phyloP scores from a whole-genome alignment of 768 basidiomycete species.

The Tulasnella sp. region DNA sequence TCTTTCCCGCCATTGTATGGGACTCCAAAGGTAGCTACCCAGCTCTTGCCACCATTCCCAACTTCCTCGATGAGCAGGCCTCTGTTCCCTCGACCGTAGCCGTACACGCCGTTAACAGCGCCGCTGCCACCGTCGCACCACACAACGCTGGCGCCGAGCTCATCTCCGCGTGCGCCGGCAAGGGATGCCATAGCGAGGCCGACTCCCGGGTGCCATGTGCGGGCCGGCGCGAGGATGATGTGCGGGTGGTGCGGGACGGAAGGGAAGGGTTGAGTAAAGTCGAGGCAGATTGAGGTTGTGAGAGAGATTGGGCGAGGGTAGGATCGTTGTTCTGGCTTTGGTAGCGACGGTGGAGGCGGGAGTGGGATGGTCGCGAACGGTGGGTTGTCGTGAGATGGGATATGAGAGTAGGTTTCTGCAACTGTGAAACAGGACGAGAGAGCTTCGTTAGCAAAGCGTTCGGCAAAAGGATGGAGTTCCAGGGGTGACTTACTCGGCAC shows the following conservation, averaged over 20 bases:
- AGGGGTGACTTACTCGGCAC: slow-evolving; percentile 66
- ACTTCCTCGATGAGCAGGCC: slow-evolving; percentile 62
- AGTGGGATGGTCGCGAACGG: background rate
- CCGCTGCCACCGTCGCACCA: slow-evolving; percentile 36
- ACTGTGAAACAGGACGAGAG: slow-evolving; percentile 50
- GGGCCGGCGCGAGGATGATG: slow-evolving; percentile 76
- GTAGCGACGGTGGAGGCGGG: slow-evolving; percentile 48
- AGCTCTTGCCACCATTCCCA: slow-evolving; percentile 63
- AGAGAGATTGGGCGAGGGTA: slow-evolving; percentile 56
- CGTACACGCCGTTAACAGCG: slow-evolving; percentile 31
- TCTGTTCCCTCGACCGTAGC: slow-evolving; percentile 46
- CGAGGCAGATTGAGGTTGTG: slow-evolving; percentile 79
- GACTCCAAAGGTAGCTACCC: slow-evolving; percentile 63
- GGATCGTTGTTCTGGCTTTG: slow-evolving; percentile 44
- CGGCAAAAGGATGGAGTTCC: background rate
- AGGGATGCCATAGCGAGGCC: slow-evolving; percentile 82
- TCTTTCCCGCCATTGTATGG: slow-evolving; percentile 46
- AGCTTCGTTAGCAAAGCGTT: slow-evolving; percentile 4
- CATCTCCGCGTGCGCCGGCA: slow-evolving; percentile 70
- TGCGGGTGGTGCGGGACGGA: slow-evolving; percentile 63
- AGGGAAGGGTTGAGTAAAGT: slow-evolving; percentile 68
- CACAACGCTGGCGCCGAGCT: slow-evolving; percentile 43
- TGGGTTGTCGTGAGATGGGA: too few relatives aligned
- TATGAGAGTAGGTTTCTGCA: slow-evolving; percentile 72
- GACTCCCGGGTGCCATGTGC: slow-evolving; percentile 75